Evolutionary conservation across 257 asterid species (phyloP), one percentile per base, ranked within the genome.

Genomic region (Solanum clarkiae): DNA sequence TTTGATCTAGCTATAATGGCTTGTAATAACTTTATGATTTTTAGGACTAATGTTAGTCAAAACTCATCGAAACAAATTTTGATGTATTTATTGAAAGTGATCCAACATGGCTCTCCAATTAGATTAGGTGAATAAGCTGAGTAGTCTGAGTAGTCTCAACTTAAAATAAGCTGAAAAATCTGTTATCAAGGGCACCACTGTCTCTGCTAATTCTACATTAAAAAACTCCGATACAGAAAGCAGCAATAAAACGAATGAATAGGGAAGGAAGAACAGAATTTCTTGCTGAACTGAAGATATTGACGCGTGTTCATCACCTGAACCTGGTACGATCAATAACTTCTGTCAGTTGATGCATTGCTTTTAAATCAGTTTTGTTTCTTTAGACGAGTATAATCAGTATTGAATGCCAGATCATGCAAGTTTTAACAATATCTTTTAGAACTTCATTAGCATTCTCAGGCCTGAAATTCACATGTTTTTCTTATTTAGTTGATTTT

Each of bases 161-260:
- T 32, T 36, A 9, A 69, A 36, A 69, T 36, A 69, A 40, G 9
- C 26, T 9, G 51, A 40, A 36, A 17, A 69, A 16, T 8, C 14
- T 36, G 77, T 17, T 36, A 69, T 36, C 9, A 5, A 68, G n/a
- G 53, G 26, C 4, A 10, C 16, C 26, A 16, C 9, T 36, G 26
- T 69, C 53, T 36, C 15, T 36, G 77, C 77, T 69, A 36, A 69
- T 36, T 69, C 77, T 69, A 36, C 77, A 36, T 4, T 69, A 15
- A 36, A 36, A 68, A 36, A 69, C 14, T 36, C 49, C 40, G 26
- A 69, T 17, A 36, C 98, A 95, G 99, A 95, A 92, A 94, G 98
- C 98, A 36, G 99, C 99, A 45, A 92, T 95, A 65, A 95, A 95
- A 94, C 93, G 93, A 93, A 95, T 95, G 99, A 97, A 94, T 86